Evolutionary conservation across 2,329 filamentous ascomycete genomes (phyloP).

Genomic region (Pseudogymnoascus sp.): DNA sequence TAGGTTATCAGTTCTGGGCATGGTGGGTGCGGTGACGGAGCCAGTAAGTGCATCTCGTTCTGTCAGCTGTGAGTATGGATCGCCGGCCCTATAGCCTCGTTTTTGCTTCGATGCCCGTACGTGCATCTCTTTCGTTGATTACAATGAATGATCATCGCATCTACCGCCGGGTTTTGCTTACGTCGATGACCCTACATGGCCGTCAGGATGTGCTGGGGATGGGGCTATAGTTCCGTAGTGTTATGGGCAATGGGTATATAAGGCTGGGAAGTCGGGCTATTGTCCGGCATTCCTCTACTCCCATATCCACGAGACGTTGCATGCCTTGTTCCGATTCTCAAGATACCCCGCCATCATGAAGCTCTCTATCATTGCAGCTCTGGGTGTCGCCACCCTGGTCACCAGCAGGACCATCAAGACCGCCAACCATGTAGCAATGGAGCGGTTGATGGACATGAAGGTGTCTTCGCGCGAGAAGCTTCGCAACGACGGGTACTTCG

Average conservation of each 20-base stretch:
- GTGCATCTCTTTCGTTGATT: neutral
- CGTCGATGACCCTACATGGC: neutral
- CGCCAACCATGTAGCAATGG: constrained; percentile 1
- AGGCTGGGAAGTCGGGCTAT: neutral
- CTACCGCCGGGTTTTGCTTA: neutral
- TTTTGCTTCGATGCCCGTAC: neutral
- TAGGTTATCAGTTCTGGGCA: constrained; percentile 6
- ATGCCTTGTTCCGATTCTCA: neutral
- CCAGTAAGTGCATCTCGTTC: neutral
- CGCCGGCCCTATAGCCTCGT: neutral
- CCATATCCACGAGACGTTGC: neutral
- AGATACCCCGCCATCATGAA: neutral
- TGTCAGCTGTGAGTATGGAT: constrained; percentile 2
- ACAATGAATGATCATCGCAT: neutral
- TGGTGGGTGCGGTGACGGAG: neutral
- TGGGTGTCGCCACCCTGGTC: neutral
- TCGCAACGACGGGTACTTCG: neutral
- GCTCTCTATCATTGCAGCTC: neutral
- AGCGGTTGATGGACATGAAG: constrained; percentile 3
- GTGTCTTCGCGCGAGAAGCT: neutral
- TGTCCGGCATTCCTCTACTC: neutral
- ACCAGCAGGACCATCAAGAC: constrained; percentile 3
- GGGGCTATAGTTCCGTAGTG: neutral
- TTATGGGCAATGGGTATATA: constrained; percentile 1
- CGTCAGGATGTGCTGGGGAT: neutral